A percentile compares a stretch with the other conserved stretches of the same genome.
Conservation (phyloP, 2,329 filamentous ascomycete species). For the Diaporthe batatas region DNA sequence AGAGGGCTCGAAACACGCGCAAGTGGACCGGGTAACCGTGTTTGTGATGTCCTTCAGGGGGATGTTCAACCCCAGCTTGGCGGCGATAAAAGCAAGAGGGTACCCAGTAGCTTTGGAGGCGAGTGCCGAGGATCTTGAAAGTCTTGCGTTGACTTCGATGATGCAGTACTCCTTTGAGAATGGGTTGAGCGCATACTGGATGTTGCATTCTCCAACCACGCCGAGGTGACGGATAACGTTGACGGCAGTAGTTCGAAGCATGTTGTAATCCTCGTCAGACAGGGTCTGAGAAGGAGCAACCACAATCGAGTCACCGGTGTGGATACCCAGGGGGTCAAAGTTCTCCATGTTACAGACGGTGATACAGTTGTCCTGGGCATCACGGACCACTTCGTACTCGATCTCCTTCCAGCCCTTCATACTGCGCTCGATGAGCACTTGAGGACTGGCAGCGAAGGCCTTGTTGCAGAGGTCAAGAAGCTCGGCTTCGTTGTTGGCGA, state of each 20-base stretch:
- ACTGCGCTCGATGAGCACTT: conserved; percentile 95
- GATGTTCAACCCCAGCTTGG: conserved; percentile 94
- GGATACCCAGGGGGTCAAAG: conserved; percentile 96
- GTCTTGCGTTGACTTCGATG: conserved; percentile 98
- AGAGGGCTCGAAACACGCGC: conserved; percentile 97
- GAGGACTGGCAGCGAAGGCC: conserved; percentile 93
- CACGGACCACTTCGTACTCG: conserved; percentile 97
- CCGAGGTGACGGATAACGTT: conserved; percentile 98
- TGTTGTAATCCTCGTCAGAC: conserved; percentile 99
- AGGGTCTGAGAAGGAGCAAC: conserved; percentile 97
- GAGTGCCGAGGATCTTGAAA: conserved; percentile 95
- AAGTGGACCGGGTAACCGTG: conserved; percentile 94
- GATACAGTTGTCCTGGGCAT: conserved; percentile 98
- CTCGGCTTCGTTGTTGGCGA: conserved; percentile 88
- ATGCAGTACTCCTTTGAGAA: conserved; percentile 98
- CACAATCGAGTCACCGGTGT: conserved; percentile 98
- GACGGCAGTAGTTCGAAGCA: conserved; percentile 97
- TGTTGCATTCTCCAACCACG: conserved; percentile 98
- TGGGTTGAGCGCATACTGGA: conserved; percentile 96
- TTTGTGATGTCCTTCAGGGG: conserved; percentile 97
- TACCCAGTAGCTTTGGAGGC: conserved; percentile 99
- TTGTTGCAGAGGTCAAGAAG: conserved; percentile 91
- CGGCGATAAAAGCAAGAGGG: conserved; percentile 94
- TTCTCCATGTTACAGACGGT: conserved; percentile 99
- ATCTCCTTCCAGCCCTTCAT: conserved; percentile 99